phyloP scores from a whole-genome alignment of 495 filamentous ascomycete genomes.

The Talaromyces stipitatus region DNA sequence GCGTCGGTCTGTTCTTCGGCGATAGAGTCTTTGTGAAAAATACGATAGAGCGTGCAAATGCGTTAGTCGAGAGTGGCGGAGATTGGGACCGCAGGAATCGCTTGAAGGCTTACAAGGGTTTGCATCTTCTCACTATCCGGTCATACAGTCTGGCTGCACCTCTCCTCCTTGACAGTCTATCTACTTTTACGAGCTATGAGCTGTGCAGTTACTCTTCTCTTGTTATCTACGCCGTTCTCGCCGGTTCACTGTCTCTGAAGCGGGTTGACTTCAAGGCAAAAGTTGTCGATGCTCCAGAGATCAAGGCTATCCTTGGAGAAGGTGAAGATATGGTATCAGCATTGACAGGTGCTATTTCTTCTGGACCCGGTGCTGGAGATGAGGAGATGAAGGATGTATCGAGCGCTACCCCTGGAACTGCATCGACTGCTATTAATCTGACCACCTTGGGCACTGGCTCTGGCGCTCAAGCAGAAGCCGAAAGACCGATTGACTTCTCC shows the following conservation, averaged over 20 bases:
- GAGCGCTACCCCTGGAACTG: constrained; percentile 45
- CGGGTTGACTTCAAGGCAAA: constrained; percentile 98
- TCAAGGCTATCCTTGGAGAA: constrained; percentile 89
- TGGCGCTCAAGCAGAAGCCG: constrained; percentile 62
- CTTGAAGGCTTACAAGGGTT: constrained; percentile 94
- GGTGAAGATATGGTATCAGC: constrained; percentile 79
- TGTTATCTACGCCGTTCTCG: constrained; percentile 91
- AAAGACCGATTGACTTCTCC: constrained; percentile 68
- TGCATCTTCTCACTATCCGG: constrained; percentile 85
- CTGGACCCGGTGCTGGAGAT: constrained; percentile 70
- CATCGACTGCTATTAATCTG: constrained; percentile 69
- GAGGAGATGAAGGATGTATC: constrained; percentile 67
- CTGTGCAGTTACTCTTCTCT: constrained; percentile 91
- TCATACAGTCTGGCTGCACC: constrained; percentile 86
- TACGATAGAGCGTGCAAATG: constrained; percentile 81
- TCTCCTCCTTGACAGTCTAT: constrained; percentile 88
- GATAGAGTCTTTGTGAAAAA: constrained; percentile 88
- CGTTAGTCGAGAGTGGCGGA: constrained; percentile 85
- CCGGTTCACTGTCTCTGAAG: constrained; percentile 88
- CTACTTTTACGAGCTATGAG: constrained; percentile 98
- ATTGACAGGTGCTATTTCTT: constrained; percentile 62
- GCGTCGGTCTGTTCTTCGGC: constrained; percentile 90
- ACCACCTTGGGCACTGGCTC: constrained; percentile 65
- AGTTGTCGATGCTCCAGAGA: constrained; percentile 95
- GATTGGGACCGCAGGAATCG: constrained; percentile 98